These are phyloP conservation scores for Carex parvula DNA, from an alignment of 176 grass and related monocot genomes.

Conservation along the genomic window DNA sequence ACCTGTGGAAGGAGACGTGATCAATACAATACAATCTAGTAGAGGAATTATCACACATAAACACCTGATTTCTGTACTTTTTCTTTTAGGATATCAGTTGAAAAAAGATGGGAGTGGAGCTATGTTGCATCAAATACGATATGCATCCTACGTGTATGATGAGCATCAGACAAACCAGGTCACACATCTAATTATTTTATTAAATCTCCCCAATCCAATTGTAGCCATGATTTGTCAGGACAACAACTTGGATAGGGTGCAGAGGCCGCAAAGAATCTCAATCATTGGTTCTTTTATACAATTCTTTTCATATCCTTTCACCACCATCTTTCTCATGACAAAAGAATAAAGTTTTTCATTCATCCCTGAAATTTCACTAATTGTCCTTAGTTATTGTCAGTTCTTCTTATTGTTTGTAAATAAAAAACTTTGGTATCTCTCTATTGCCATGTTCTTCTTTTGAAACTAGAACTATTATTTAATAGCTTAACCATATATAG, in stretches of 20 bases:
- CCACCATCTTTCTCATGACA: no score
- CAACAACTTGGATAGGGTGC: no score
- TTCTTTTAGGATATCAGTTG: background rate
- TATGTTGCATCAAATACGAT: background rate
- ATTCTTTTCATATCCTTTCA: no score
- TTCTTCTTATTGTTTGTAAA: background rate
- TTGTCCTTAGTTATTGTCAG: no score
- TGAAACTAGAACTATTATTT: background rate
- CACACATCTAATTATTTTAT: background rate
- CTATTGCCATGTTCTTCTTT: background rate
- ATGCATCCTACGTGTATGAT: background rate
- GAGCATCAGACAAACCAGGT: background rate
- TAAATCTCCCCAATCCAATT: background rate
- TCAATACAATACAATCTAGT: background rate
- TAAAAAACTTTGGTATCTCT: background rate
- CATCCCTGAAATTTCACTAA: background rate
- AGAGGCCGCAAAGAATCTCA: no score
- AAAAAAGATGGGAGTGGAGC: background rate
- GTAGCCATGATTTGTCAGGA: no score
- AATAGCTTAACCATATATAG: background rate
- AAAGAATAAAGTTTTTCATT: background rate
- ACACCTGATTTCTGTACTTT: background rate
- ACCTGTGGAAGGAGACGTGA: slow-evolving; percentile 34
- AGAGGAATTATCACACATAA: slow-evolving; percentile 15
- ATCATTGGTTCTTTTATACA: no score